These are phyloP conservation scores for Apiospora saccharicola DNA, from an alignment of 2,329 filamentous ascomycete genomes.

Conservation along the genomic window DNA sequence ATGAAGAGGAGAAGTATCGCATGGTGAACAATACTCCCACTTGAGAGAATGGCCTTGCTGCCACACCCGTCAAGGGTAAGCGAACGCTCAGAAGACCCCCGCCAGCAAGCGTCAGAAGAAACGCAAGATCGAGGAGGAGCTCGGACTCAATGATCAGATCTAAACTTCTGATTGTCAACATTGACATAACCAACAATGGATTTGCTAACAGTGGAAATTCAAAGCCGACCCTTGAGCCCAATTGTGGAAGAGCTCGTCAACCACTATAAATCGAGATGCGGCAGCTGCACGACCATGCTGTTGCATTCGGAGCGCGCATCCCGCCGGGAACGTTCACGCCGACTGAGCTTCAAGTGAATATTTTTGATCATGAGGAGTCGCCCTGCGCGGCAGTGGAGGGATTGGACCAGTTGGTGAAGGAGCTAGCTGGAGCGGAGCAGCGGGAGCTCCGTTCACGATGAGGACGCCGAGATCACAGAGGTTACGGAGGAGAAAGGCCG, in stretches of 20 bases:
- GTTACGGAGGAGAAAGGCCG: neutral
- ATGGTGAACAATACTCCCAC: neutral
- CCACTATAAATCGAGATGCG: neutral
- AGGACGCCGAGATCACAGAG: neutral
- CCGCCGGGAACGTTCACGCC: neutral
- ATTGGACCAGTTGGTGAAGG: neutral
- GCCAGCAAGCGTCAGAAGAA: too few relatives aligned
- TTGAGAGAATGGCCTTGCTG: neutral
- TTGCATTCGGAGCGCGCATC: neutral
- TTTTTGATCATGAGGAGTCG: neutral
- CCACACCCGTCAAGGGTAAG: too few relatives aligned
- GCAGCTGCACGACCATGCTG: neutral
- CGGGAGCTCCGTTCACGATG: neutral
- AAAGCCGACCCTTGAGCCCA: conserved; percentile 15
- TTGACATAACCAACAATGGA: neutral
- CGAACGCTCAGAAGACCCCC: too few relatives aligned
- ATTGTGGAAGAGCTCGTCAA: conserved; percentile 12
- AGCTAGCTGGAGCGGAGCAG: neutral
- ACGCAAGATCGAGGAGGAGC: too few relatives aligned
- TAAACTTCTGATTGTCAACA: too few relatives aligned
- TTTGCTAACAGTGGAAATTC: neutral
- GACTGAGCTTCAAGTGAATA: neutral
- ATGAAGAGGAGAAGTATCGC: neutral
- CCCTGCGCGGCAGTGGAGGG: neutral
- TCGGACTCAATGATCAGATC: too few relatives aligned